Percentiles rank a stretch among this genome's conserved stretches.
Conservation (phyloP, 2,329 filamentous ascomycete genomes). For the Arthrobotrys iridis region DNA sequence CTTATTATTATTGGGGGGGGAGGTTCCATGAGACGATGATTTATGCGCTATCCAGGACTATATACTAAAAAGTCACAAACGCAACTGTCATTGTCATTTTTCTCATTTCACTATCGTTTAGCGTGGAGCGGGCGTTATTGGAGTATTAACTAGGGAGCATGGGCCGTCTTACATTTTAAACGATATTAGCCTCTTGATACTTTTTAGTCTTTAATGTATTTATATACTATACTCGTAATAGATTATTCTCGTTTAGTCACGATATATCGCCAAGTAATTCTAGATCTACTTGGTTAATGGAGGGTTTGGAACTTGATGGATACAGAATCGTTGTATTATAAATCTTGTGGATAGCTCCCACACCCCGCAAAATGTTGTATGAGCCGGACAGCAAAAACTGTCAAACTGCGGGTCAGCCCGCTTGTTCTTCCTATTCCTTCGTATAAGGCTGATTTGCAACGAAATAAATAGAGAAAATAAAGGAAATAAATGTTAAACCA, state of each 20-base stretch:
- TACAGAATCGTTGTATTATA: too few species aligned
- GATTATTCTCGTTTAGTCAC: not conserved
- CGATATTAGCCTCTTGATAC: not conserved
- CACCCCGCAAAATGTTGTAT: not conserved
- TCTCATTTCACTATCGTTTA: slow-evolving; percentile 11
- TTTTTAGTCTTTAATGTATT: slow-evolving; percentile 20
- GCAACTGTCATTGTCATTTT: not conserved
- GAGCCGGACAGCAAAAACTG: not conserved
- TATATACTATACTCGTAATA: slow-evolving; percentile 20
- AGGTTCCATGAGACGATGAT: slow-evolving; percentile 4
- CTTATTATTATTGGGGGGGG: too few species aligned
- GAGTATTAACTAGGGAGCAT: slow-evolving; percentile 15
- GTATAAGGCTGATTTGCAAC: slow-evolving; percentile 22
- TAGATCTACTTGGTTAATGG: too few species aligned
- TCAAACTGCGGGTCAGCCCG: not conserved
- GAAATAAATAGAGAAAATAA: not conserved
- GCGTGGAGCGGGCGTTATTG: slow-evolving; percentile 40
- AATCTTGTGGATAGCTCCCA: not conserved
- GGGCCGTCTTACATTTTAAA: too few species aligned
- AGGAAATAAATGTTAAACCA: slow-evolving; percentile 10
- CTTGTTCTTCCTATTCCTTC: not conserved
- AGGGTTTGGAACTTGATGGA: too few species aligned
- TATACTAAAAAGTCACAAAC: slow-evolving; percentile 20
- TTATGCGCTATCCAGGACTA: slow-evolving; percentile 11
- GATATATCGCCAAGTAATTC: not conserved